Evolutionary conservation across 805 yeast genomes (phyloP), one percentile per base, ranked within the genome.

Genomic region (Wickerhamiella dianesei): DNA sequence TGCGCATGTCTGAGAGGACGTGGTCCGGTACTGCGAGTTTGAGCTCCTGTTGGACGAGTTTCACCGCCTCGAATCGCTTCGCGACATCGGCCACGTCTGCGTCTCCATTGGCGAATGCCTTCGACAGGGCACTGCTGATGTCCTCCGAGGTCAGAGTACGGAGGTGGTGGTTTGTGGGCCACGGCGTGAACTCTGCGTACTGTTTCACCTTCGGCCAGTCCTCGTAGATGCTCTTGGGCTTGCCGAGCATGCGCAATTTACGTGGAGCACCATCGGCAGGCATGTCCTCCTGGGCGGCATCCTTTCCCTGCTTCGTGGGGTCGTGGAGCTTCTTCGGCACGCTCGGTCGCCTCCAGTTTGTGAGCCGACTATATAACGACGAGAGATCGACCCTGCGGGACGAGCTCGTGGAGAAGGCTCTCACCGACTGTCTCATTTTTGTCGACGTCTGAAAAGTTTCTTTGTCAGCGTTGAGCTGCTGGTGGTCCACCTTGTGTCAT

Each of bases 11-110:
- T 5, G 77, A 56, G 22, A 79, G 58, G 35, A 66, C 61, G 42
- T 64, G 63, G 59, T 80, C 87, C 21, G 75, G 74, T 22, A 80
- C 65, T 25, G 71, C 68, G 35, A 77, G 59, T 2, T 79, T 76
- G 46, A 77, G 70, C 21, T 59, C 59, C 48, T 59, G 60, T 53
- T 74, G 77, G 41, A 79, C 66, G 17, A 53, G 51, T 60, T 79
- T 80, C 43, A 71, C 53, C 18, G 73, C 61, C 18, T 60, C 53
- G 56, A 80, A 78, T 56, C 84, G 65, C 48, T 62, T 58, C n/a
- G 57, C 49, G 39, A 80, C 64, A 51, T 78, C 75, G n/a, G 45
- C 41, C 21, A 51, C 35, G 3, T 50, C 51, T 8, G 20, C 40
- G 29, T 35, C 47, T 3, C n/a, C 12, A 9, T 18, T 14, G 13